phyloP scores from a whole-genome alignment of 2,329 filamentous ascomycete genomes.

The Endoconidiophora polonica region DNA sequence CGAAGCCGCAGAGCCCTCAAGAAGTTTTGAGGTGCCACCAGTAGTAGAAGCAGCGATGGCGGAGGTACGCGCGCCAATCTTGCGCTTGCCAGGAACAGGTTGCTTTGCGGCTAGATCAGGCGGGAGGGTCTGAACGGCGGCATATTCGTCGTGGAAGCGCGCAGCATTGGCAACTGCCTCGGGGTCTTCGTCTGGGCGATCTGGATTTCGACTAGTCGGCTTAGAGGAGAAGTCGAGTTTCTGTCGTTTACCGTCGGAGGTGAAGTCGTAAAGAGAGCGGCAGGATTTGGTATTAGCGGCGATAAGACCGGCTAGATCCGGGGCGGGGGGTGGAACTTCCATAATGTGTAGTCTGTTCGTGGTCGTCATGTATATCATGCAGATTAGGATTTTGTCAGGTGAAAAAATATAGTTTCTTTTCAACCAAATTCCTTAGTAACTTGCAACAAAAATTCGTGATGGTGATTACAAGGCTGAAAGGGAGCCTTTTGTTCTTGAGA shows the following conservation, averaged over 20 bases:
- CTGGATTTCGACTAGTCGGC: not conserved
- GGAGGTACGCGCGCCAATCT: conserved; percentile 2
- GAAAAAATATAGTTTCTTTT: no score
- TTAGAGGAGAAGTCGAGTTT: conserved; percentile 21
- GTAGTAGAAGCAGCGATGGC: conserved; percentile 20
- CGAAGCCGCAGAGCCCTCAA: conserved; percentile 26
- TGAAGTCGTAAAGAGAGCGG: conserved; percentile 12
- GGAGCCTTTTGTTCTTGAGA: no score
- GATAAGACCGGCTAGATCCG: conserved; percentile 11
- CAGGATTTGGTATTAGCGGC: conserved; percentile 12
- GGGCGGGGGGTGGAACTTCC: conserved; percentile 6
- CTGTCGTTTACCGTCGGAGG: conserved; percentile 22
- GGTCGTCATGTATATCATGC: no score
- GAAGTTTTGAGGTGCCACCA: conserved; percentile 21
- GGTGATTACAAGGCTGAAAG: not conserved
- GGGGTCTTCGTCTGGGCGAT: not conserved
- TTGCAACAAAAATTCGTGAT: not conserved
- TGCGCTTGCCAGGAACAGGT: conserved; percentile 25
- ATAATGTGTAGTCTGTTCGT: conserved; percentile 1
- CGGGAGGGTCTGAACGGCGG: conserved; percentile 59
- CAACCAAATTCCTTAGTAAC: not conserved
- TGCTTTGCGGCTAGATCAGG: conserved; percentile 65
- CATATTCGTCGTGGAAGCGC: conserved; percentile 59
- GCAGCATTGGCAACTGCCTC: conserved; percentile 19
- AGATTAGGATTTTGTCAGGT: no score